Conservation (phyloP, 257 asterid genomes). For the Solanum bulbocastanum region DNA sequence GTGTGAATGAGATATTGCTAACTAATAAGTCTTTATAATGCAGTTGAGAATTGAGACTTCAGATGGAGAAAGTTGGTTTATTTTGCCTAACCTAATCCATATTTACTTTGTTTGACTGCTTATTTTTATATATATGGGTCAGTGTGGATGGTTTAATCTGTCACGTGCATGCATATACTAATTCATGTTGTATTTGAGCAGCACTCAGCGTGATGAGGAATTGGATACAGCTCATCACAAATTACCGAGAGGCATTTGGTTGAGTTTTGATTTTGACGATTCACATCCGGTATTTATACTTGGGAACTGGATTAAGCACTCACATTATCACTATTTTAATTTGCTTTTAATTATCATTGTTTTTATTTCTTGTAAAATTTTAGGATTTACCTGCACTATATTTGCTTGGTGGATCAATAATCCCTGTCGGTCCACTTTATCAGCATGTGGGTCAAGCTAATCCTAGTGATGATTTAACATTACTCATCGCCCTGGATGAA, state of each 20-base stretch:
- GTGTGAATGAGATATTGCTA: neutral
- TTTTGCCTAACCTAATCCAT: neutral
- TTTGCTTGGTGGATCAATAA: slow-evolving; percentile 83
- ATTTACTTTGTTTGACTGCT: neutral
- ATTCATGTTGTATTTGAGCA: slow-evolving; percentile 23
- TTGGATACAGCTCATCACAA: slow-evolving; percentile 41
- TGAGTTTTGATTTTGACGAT: slow-evolving; percentile 83
- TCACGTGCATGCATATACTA: neutral
- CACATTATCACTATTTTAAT: neutral
- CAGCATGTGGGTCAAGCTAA: slow-evolving; percentile 81
- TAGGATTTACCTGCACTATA: slow-evolving; percentile 89
- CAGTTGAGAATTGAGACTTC: neutral
- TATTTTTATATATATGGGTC: neutral
- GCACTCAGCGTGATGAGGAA: slow-evolving; percentile 51
- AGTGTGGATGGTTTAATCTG: neutral
- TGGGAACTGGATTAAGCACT: neutral
- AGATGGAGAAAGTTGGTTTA: neutral
- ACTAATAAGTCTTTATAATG: neutral
- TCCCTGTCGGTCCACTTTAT: slow-evolving; percentile 52
- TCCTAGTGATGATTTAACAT: slow-evolving; percentile 49
- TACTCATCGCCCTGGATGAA: slow-evolving; percentile 78
- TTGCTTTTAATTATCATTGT: neutral
- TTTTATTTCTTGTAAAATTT: neutral
- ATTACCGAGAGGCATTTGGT: slow-evolving; percentile 83
- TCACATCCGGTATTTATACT: slow-evolving; percentile 62